A percentile compares a stretch with the other conserved stretches of the same genome.
Evolutionary conservation across 2,329 filamentous ascomycete species (phyloP).

Genomic region (Paraphoma sp.): DNA sequence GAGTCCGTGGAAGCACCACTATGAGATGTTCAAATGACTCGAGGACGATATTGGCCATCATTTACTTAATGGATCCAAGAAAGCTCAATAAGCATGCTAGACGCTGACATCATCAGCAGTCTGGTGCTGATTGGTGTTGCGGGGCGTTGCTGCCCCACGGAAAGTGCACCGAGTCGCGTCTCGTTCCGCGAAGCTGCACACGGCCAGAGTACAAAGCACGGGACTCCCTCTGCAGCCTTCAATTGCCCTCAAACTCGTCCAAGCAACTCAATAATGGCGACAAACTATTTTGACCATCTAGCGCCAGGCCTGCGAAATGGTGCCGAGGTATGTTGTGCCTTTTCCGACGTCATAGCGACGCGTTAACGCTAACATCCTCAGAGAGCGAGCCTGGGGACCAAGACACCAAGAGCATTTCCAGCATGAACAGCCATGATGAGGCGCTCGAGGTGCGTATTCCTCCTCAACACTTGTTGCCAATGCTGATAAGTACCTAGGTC

Average conservation of each 20-base stretch:
- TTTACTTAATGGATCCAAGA: conserved; percentile 1
- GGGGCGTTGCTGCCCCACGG: conserved; percentile 29
- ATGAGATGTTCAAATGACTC: conserved; percentile 34
- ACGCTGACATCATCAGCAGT: conserved; percentile 30
- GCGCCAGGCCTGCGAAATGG: conserved; percentile 19
- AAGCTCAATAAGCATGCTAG: conserved; percentile 35
- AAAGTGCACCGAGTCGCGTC: conserved; percentile 11
- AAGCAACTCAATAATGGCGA: conserved; percentile 20
- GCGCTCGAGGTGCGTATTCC: conserved; percentile 48
- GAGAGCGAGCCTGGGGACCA: conserved; percentile 37
- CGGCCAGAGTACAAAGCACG: background rate
- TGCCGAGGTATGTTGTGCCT: conserved; percentile 34
- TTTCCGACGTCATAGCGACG: conserved; percentile 25
- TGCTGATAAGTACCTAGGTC: conserved; percentile 52
- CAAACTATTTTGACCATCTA: conserved; percentile 27
- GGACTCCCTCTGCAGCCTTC: background rate
- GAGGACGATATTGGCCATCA: background rate
- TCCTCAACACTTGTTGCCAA: background rate
- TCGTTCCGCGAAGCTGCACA: conserved; percentile 9
- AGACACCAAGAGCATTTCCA: conserved; percentile 35
- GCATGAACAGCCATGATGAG: conserved; percentile 46
- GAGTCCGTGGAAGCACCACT: conserved; percentile 63
- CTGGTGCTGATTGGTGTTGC: conserved; percentile 24
- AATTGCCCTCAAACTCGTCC: conserved; percentile 5
- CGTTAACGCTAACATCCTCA: conserved; percentile 43